Conservation (phyloP, 495 filamentous ascomycete genomes). For the Rostrohypoxylon terebratum region DNA sequence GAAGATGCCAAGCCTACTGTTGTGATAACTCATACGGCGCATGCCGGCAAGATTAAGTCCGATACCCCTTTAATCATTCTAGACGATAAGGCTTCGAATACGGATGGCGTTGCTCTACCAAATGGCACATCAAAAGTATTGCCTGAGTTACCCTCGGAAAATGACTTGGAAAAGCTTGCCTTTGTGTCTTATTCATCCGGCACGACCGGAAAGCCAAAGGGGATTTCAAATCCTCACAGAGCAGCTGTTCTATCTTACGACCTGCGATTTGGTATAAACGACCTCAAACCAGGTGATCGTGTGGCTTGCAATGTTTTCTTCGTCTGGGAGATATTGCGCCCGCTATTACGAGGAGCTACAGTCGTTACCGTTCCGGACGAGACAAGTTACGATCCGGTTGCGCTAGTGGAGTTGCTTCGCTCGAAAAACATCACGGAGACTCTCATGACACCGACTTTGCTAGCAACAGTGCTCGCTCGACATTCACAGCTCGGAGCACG, state of each 20-base stretch:
- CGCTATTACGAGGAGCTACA: constrained; percentile 74
- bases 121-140: constrained; percentile 56
- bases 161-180: constrained; percentile 72
- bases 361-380: constrained; percentile 75
- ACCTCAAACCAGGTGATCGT: constrained; percentile 71
- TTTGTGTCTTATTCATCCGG: constrained; percentile 77
- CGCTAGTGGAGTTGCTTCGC: constrained; percentile 72
- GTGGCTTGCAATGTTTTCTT: constrained; percentile 82
- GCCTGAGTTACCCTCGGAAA: constrained; percentile 61
- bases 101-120: constrained; percentile 37
- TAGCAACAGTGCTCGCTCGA: constrained; percentile 71
- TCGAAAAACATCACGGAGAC: constrained; percentile 72
- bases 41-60: constrained; percentile 68
- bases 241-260: constrained; percentile 74
- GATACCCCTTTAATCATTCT: constrained; percentile 66
- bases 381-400: constrained; percentile 73
- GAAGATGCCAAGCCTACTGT: constrained; percentile 72
- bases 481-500: constrained; percentile 67
- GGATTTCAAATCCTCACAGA: constrained; percentile 75
- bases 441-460: constrained; percentile 78
- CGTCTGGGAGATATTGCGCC: constrained; percentile 78
- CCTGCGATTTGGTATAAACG: constrained; percentile 70
- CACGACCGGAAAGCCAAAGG: constrained; percentile 76
- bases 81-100: constrained; percentile 55
- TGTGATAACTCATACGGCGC: constrained; percentile 67